phyloP scores from a whole-genome alignment of 495 filamentous ascomycete genomes.

The Penicillium desertorum region DNA sequence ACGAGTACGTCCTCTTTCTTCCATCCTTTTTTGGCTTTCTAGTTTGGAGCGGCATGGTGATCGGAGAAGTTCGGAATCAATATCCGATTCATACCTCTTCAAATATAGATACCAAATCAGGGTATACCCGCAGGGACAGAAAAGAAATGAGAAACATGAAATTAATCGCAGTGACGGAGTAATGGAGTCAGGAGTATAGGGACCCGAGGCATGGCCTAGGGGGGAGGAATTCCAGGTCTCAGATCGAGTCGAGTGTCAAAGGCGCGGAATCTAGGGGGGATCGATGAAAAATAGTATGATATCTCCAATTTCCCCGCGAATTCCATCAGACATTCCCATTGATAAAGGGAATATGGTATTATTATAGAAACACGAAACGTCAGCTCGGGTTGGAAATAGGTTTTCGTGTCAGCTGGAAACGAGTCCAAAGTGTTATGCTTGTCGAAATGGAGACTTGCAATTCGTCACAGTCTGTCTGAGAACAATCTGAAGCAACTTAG shows the following conservation, averaged over 20 bases:
- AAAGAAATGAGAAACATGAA: slow-evolving; percentile 20
- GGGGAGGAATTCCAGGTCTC: slow-evolving; percentile 26
- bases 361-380: slow-evolving; percentile 18
- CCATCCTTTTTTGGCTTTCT: slow-evolving; percentile 38
- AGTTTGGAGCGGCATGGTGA: slow-evolving; percentile 37
- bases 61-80: slow-evolving; percentile 18
- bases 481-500: slow-evolving; percentile 30
- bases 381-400: slow-evolving; percentile 18
- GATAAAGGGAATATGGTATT: slow-evolving; percentile 15
- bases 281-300: slow-evolving; percentile 17
- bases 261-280: slow-evolving; percentile 29
- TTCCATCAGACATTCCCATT: slow-evolving; percentile 15
- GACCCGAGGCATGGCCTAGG: slow-evolving; percentile 27
- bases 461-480: slow-evolving; percentile 25
- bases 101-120: slow-evolving; percentile 17
- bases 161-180: slow-evolving; percentile 10
- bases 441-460: slow-evolving; percentile 19
- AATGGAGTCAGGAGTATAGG: slow-evolving; percentile 15
- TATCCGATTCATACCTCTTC: slow-evolving; percentile 19
- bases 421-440: slow-evolving; percentile 15
- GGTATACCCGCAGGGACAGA: slow-evolving; percentile 20
- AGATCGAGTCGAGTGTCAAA: slow-evolving; percentile 12
- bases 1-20: slow-evolving; percentile 31
- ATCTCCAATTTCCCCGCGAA: slow-evolving; percentile 28
- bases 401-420: slow-evolving; percentile 21